Base-by-base conservation (phyloP, 2,329 filamentous ascomycete genomes). In the Colletotrichum limetticola region DNA sequence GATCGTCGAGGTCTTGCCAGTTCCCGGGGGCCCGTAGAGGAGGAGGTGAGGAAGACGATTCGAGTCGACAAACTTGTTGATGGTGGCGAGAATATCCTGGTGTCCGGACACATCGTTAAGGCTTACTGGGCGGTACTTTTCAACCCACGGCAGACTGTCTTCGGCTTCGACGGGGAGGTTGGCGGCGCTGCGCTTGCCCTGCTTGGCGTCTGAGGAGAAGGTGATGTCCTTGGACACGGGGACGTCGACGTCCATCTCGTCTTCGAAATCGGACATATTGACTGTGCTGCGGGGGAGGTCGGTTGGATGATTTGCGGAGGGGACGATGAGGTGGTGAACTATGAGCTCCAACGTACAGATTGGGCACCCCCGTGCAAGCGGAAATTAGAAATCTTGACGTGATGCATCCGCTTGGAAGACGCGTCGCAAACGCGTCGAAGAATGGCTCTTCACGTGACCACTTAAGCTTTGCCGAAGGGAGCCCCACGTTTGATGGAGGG, bases 1-100 rank as follows among this genome's bases (percentile, higher is more conserved):
- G 75, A 98, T 94, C 2, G 97, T 99, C 6, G 96, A 98, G 0
- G 97, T 99, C 86, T 99, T 99, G 78, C 97, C 97, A 0, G 97
- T 99, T 73, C 97, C 97, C 0, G 97, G 97, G 5, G 97, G 97
- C 0, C 97, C 97, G 81, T 99, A 99, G 74, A 99, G 93, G 19
- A 99, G 92, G 53, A 99, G 92, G 86, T 99, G 97, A 8, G 97
- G 97, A 66, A 99, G 89, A 77, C 95, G 91, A 84, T 99, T 98
- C 70, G 94, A 90, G 80, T 98, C 95, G 80, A 99, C 91, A 79
- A 99, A 99, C 82, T 95, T 97, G 88, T 98, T 98, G 85, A 99
- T 97, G 2, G 97, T 99, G 5, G 95, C 92, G 75, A 99, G 91
- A 79, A 99, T 98, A 83, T 99, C 97, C 80, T 98, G 94, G 83